Evolutionary conservation across 1,139 yeast species (phyloP), one percentile per base, ranked within the genome.

Genomic region (Pichia sp.): DNA sequence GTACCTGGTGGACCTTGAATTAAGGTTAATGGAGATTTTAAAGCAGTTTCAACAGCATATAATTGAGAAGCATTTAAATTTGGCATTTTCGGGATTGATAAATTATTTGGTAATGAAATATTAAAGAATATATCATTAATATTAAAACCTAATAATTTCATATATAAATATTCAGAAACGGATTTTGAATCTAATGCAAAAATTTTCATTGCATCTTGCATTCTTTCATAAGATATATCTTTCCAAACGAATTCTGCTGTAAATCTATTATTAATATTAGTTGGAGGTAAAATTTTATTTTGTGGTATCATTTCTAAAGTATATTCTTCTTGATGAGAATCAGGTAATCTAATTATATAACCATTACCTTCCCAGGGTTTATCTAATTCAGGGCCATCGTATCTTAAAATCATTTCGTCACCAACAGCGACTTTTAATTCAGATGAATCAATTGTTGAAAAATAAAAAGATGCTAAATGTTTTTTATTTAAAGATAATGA

Each of bases 1-100:
- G 97, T 89, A 47, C 95, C 95, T 2, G 97, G 97, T n/a, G 97
- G 97, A 16, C 97, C 97, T 61, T 89, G 97, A 50, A 89, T 88
- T 54, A 89, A 70, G 7, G 95, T 78, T 33, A 89, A 68, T 2
- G 96, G 96, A 52, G 79, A 70, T 54, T 74, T 75, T 46, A 89
- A 64, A 2, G 83, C 96, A 6, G 76, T 65, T 43, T 73, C 69
- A 21, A 89, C 89, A 0, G 96, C 96, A 54, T 75, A 76, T 2
- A 72, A 72, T 62, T 89, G 97, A 1, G 95, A 85, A 16, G 68
- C 68, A 59, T 89, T 89, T 49, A 89, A 69, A 46, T 74, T 76
- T 0, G 91, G 76, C 46, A 84, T 69, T 9, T 78, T 76, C 0
- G 86, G 83, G 37, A 78, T 76, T 2, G 89, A 76, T 38, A 85